These are phyloP conservation scores for Fraxinus sp. DNA, from an alignment of 305 asterid species.

Conservation along the genomic window DNA sequence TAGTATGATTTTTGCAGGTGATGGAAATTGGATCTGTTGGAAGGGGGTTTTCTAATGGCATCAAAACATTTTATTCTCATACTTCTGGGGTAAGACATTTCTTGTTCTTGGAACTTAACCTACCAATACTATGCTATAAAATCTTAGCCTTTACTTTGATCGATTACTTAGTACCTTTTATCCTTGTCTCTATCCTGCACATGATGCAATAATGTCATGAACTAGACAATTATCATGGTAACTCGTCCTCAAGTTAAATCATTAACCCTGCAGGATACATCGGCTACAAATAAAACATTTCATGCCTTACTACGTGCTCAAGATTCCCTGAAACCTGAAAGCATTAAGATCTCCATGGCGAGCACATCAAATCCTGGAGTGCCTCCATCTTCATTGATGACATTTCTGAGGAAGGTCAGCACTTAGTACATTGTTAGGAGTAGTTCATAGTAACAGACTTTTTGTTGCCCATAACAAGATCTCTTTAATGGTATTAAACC, in stretches of 20 bases:
- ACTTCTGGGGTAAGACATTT: slow-evolving; percentile 63
- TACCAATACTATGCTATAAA: background rate
- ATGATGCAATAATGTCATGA: background rate
- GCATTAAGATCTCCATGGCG: slow-evolving; percentile 57
- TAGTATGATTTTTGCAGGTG: slow-evolving; percentile 48
- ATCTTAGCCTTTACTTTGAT: background rate
- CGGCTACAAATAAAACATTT: slow-evolving; percentile 53
- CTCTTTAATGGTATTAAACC: background rate
- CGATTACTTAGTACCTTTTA: background rate
- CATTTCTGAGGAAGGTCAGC: slow-evolving; percentile 79
- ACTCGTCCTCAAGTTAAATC: slow-evolving; percentile 18
- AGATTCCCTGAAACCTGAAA: slow-evolving; percentile 53
- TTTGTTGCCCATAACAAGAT: background rate
- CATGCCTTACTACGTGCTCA: slow-evolving; percentile 67
- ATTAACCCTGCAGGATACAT: slow-evolving; percentile 47
- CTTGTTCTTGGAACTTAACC: slow-evolving; percentile 27
- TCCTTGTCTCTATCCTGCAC: background rate
- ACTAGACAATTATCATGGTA: background rate
- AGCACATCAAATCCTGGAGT: slow-evolving; percentile 82
- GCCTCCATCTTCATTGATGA: slow-evolving; percentile 94
- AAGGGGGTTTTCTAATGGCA: slow-evolving; percentile 55
- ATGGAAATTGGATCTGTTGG: slow-evolving; percentile 98
- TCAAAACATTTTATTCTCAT: slow-evolving; percentile 69
- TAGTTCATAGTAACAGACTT: background rate
- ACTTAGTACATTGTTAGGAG: slow-evolving; percentile 4